A percentile compares a stretch with the other conserved stretches of the same genome.
phyloP scores from a whole-genome alignment of 176 grass and related monocot genomes.

The Carex myosuroides region DNA sequence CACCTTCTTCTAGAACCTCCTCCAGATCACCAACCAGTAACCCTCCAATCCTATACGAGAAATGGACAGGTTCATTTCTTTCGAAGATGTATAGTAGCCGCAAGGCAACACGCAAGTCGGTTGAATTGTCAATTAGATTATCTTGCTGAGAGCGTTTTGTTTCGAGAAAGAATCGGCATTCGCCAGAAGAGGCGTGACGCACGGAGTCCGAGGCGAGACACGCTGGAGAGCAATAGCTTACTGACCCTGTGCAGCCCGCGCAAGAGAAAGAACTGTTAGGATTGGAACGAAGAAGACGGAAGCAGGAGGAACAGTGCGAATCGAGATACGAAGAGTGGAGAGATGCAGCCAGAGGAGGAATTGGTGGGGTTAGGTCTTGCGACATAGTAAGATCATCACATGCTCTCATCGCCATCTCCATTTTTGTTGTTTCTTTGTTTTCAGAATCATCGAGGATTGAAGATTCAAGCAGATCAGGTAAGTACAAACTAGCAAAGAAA shows the following conservation, averaged over 20 bases:
- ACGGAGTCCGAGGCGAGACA: slow-evolving; percentile 33
- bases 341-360: slow-evolving; percentile 41
- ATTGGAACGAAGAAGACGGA: slow-evolving; percentile 29
- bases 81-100: slow-evolving; percentile 51
- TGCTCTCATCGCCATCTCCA: slow-evolving; percentile 69
- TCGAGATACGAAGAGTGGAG: slow-evolving; percentile 50
- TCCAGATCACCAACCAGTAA: slow-evolving; percentile 48
- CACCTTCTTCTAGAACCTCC: slow-evolving; percentile 33
- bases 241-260: slow-evolving; percentile 21
- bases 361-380: slow-evolving; percentile 48
- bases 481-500: background rate
- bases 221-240: slow-evolving; percentile 54
- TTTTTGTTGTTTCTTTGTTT: background rate
- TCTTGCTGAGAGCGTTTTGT: slow-evolving; percentile 2
- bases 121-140: slow-evolving; percentile 24
- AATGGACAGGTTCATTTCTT: slow-evolving; percentile 17
- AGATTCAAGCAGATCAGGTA: background rate
- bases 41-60: slow-evolving; percentile 42
- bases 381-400: slow-evolving; percentile 29
- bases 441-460: background rate
- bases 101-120: slow-evolving; percentile 46
- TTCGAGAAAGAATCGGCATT: slow-evolving; percentile 47
- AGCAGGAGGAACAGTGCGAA: slow-evolving; percentile 63
- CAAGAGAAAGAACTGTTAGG: slow-evolving; percentile 23
- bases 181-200: slow-evolving; percentile 49